phyloP scores from a whole-genome alignment of 257 asterid species.

The Nicotiana otophora region DNA sequence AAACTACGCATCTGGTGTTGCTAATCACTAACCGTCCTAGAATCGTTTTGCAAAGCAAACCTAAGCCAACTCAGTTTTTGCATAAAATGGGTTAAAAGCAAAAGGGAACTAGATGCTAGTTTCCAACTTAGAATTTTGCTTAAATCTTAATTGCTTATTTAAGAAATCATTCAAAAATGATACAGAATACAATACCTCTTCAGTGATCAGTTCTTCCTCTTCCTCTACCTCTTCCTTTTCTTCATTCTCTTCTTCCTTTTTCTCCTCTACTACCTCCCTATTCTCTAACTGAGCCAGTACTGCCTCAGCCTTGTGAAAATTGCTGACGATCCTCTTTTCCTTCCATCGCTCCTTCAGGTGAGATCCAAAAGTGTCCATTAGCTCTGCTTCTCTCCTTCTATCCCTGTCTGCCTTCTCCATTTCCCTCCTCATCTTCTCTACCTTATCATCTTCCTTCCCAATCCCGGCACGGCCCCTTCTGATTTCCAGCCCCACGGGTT shows the following conservation, averaged over 20 bases:
- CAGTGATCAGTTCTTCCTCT: constrained; percentile 59
- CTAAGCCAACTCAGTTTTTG: background rate
- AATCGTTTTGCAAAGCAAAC: background rate
- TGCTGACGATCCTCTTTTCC: constrained; percentile 52
- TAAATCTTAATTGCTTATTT: background rate
- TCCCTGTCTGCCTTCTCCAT: constrained; percentile 40
- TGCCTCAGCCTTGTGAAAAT: constrained; percentile 77
- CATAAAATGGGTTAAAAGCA: background rate
- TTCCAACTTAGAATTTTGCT: background rate
- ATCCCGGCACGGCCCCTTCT: constrained; percentile 86
- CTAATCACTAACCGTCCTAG: background rate
- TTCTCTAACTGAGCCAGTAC: constrained; percentile 87
- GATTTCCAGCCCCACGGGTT: constrained; percentile 72
- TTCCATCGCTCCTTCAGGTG: constrained; percentile 84
- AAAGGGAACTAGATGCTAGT: background rate
- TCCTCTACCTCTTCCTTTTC: constrained; percentile 51
- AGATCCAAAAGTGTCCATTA: constrained; percentile 69
- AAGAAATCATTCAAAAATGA: background rate
- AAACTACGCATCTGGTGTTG: background rate
- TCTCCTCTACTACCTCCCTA: constrained; percentile 57
- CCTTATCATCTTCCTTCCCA: constrained; percentile 65
- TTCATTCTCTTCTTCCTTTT: constrained; percentile 51
- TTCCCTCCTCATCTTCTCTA: constrained; percentile 62
- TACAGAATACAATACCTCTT: constrained; percentile 46
- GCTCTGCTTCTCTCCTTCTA: constrained; percentile 42